Evolutionary conservation across 768 basidiomycete genomes (phyloP).

Genomic region (Termitomyces bulborhizus): DNA sequence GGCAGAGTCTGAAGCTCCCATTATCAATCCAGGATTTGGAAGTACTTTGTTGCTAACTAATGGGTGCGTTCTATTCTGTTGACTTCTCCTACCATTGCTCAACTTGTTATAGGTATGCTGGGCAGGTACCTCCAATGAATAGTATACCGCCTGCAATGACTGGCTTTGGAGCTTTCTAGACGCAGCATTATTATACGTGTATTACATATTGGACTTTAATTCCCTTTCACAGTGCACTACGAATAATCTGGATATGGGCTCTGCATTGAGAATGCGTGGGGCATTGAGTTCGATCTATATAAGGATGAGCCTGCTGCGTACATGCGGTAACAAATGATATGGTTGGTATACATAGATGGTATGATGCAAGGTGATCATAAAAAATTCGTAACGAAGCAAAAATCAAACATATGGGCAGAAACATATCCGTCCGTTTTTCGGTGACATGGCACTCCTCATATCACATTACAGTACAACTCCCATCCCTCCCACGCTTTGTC

Average conservation of each 20-base stretch:
- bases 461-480: constrained; percentile 59
- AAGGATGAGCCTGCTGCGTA: not conserved
- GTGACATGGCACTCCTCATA: constrained; percentile 31
- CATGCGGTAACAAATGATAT: constrained; percentile 4
- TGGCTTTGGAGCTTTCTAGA: constrained; percentile 43
- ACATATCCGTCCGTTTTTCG: not conserved
- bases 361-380: constrained; percentile 7
- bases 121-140: constrained; percentile 66
- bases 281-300: not conserved
- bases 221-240: constrained; percentile 3
- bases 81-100: constrained; percentile 2
- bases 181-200: constrained; percentile 18
- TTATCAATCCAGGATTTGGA: constrained; percentile 77
- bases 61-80: constrained; percentile 43
- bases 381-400: not conserved
- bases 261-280: not conserved
- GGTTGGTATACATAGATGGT: constrained; percentile 18
- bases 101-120: constrained; percentile 39
- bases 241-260: not conserved
- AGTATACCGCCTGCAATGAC: constrained; percentile 70
- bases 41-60: constrained; percentile 65
- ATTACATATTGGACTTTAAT: constrained; percentile 24
- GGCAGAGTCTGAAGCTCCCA: constrained; percentile 78
- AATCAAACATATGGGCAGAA: not conserved
- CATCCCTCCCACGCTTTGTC: constrained; percentile 53